Evolutionary conservation across 2,329 filamentous ascomycete species (phyloP).

Genomic region (Colletotrichum lini): DNA sequence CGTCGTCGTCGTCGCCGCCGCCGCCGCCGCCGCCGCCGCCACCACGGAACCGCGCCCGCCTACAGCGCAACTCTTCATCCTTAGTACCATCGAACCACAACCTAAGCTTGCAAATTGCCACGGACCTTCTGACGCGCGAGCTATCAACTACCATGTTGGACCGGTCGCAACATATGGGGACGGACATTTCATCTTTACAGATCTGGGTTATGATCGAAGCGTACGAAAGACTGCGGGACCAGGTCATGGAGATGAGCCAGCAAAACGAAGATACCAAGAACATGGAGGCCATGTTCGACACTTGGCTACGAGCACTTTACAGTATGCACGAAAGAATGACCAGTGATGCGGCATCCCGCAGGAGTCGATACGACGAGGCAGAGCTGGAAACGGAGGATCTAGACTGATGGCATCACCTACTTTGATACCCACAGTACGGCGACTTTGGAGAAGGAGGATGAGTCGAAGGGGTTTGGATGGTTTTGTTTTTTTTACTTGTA

Average conservation of each 20-base stretch:
- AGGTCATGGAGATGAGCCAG: slow-evolving; percentile 53
- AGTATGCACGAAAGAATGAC: slow-evolving; percentile 60
- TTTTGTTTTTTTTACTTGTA: neutral
- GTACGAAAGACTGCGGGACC: slow-evolving; percentile 67
- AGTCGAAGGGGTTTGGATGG: neutral
- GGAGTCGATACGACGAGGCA: slow-evolving; percentile 47
- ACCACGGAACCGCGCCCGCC: slow-evolving; percentile 41
- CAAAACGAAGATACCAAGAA: slow-evolving; percentile 48
- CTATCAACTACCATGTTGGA: slow-evolving; percentile 59
- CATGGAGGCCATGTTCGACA: slow-evolving; percentile 62
- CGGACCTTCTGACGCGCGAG: slow-evolving; percentile 66
- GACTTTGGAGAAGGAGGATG: too few relatives aligned
- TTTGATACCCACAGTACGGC: slow-evolving; percentile 2
- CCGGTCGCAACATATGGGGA: slow-evolving; percentile 44
- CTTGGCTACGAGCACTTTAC: slow-evolving; percentile 66
- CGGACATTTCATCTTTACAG: slow-evolving; percentile 63
- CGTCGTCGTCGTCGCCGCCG: slow-evolving; percentile 35
- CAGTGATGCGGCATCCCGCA: slow-evolving; percentile 46
- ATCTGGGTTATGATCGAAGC: slow-evolving; percentile 72
- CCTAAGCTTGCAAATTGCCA: slow-evolving; percentile 64
- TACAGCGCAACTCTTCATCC: slow-evolving; percentile 24
- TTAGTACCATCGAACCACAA: slow-evolving; percentile 47
- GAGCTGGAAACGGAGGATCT: slow-evolving; percentile 30
- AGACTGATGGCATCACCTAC: neutral
- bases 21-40: slow-evolving; percentile 41